These are phyloP conservation scores for Globisporangium barbulae DNA, from an alignment of 352 stramenopile species.

Conservation along the genomic window DNA sequence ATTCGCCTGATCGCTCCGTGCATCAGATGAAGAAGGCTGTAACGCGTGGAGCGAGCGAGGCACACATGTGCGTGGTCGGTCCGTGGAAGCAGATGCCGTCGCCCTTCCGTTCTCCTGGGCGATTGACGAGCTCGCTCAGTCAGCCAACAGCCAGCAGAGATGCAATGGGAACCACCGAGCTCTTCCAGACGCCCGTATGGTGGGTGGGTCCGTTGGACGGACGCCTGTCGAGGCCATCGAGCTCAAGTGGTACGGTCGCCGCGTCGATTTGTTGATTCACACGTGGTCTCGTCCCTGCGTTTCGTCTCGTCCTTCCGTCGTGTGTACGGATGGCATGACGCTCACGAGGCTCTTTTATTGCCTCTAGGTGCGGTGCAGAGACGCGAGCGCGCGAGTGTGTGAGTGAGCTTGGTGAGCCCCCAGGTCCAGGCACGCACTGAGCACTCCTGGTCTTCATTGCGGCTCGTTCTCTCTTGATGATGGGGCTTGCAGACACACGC, in stretches of 20 bases:
- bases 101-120: neutral
- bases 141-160: no score
- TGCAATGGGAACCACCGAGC: no score
- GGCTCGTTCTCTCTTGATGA: no score
- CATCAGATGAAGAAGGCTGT: no score
- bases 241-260: constrained; percentile 5
- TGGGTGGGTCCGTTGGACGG: neutral
- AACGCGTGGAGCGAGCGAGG: neutral
- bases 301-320: neutral
- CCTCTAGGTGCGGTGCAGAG: neutral
- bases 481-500: no score
- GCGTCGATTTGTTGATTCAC: constrained; percentile 13
- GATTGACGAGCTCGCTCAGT: neutral
- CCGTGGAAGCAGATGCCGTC: neutral
- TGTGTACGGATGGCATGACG: neutral
- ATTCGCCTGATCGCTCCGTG: no score
- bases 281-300: neutral
- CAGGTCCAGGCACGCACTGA: no score
- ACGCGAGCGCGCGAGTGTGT: neutral
- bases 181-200: no score
- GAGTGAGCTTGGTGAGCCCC: neutral
- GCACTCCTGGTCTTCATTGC: no score
- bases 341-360: constrained; percentile 1
- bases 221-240: neutral
- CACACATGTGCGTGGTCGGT: neutral